Evolutionary conservation across 2,329 filamentous ascomycete species (phyloP).

Genomic region (Diaporthe eres): DNA sequence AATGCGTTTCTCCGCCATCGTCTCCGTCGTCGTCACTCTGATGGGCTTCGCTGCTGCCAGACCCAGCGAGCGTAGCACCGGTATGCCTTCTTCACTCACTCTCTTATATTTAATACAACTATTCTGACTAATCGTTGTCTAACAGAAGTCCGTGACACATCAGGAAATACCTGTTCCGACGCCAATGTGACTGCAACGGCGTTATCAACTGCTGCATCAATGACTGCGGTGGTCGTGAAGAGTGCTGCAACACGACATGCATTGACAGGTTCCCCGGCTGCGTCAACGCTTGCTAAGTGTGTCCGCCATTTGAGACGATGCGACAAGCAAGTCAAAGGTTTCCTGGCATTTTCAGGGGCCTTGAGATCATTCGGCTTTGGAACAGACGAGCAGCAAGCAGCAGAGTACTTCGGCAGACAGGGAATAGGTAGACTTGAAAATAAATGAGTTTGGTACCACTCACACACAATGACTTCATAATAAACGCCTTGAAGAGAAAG

Average conservation of each 20-base stretch:
- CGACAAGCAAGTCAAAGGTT: not conserved
- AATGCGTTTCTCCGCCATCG: conserved; percentile 16
- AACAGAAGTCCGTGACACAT: not conserved
- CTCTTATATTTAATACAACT: not conserved
- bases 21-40: conserved; percentile 1
- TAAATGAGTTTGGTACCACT: not conserved
- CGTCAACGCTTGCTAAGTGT: not conserved
- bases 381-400: not conserved
- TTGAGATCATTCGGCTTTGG: too few species aligned
- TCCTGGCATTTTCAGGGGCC: not conserved
- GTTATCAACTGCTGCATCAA: conserved; percentile 12
- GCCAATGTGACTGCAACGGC: conserved; percentile 6
- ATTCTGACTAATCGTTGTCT: not conserved
- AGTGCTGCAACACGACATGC: conserved; percentile 14
- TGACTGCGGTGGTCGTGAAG: conserved; percentile 9
- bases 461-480: not conserved
- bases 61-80: conserved; percentile 5
- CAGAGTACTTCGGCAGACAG: too few species aligned
- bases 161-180: not conserved
- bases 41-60: conserved; percentile 4
- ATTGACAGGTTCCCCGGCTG: conserved; percentile 14
- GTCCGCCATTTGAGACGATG: not conserved
- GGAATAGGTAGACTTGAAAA: not conserved
- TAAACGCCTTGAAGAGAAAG: not conserved
- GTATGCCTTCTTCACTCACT: not conserved